A percentile compares a stretch with the other conserved stretches of the same genome.
Conservation (phyloP, 164 flowering plant genomes). For the Sedum album region DNA sequence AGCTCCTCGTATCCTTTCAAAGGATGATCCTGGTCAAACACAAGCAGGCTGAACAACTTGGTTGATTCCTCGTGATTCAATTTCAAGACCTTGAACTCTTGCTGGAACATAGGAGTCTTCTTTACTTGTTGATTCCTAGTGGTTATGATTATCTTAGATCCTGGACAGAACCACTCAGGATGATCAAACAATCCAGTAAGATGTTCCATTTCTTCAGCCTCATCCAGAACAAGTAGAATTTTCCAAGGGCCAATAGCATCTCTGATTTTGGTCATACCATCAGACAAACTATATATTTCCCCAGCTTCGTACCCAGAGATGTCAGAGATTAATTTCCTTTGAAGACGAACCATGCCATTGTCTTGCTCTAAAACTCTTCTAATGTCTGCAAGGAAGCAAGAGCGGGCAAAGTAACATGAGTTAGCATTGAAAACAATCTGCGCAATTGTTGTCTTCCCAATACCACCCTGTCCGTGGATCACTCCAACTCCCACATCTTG, state of each 20-base stretch:
- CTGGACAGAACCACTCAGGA: constrained; percentile 7
- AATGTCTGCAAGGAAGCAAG: constrained; percentile 9
- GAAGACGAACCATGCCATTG: constrained; percentile 2
- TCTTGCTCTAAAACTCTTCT: constrained; percentile 1
- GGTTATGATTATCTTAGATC: constrained; percentile 12
- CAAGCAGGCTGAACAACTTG: too few species aligned
- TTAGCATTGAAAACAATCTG: constrained; percentile 7
- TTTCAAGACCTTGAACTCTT: background rate
- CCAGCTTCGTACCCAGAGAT: background rate
- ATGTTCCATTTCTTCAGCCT: background rate
- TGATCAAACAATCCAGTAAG: background rate
- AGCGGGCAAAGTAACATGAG: background rate
- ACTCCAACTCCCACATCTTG: constrained; percentile 7
- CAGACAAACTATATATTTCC: background rate
- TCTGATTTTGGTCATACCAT: constrained; percentile 9
- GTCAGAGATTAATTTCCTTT: constrained; percentile 5
- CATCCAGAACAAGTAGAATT: constrained; percentile 16
- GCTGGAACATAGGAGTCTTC: background rate
- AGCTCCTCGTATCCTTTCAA: too few species aligned
- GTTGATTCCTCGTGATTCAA: background rate
- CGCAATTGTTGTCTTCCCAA: constrained; percentile 17
- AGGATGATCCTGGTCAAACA: too few species aligned
- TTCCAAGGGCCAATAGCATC: background rate
- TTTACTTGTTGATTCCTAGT: constrained; percentile 1
- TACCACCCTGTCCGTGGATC: constrained; percentile 14